Evolutionary conservation across 768 basidiomycete genomes (phyloP), one percentile per base, ranked within the genome.

Genomic region (Auricularia sp.): DNA sequence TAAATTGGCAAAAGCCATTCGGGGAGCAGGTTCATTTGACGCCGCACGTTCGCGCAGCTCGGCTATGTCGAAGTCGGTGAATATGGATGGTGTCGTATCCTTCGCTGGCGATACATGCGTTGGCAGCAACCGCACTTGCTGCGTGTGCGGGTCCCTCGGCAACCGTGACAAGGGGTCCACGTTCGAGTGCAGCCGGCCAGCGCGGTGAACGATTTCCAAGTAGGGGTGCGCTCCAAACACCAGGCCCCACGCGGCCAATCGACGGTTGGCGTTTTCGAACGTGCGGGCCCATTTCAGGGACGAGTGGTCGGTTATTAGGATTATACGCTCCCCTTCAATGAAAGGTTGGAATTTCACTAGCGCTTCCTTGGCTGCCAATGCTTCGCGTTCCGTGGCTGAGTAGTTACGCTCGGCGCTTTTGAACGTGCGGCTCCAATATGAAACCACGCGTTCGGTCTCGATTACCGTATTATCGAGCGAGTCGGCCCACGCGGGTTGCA

Each of bases 301-400:
- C 67, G 65, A 66, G 36, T 68, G 72, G 61, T 69, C 62, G 0
- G 70, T 72, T 10, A 72, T 65, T 2, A 66, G 36, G 5, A 72
- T 29, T 5, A 77, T 67, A 1, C 66, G 54, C 66, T 75, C 74
- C 1, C 77, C 77, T 69, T 79, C 74, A 3, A 78, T 70, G 66
- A 71, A 74, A 0, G 74, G 72, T 64, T 76, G 75, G 44, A 76
- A 78, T 63, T 75, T 74, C 14, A 78, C 71, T 0, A 79, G 64
- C 8, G 68, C 75, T 69, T 79, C 77, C 53, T 78, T 78, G 3
- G 73, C 60, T 0, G 73, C 77, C 36, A 79, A 61, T 0, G 77
- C 78, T 68, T 79, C 77, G 36, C 73, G 18, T 68, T 79, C 77
- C 0, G 78, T 79, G 0, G 73, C 69, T 0, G 76, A 76, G 51